A percentile compares a stretch with the other conserved stretches of the same genome.
These are phyloP conservation scores for Cucurbita argyrosperma DNA, from an alignment of 306 rosid genomes.

Conservation along the genomic window DNA sequence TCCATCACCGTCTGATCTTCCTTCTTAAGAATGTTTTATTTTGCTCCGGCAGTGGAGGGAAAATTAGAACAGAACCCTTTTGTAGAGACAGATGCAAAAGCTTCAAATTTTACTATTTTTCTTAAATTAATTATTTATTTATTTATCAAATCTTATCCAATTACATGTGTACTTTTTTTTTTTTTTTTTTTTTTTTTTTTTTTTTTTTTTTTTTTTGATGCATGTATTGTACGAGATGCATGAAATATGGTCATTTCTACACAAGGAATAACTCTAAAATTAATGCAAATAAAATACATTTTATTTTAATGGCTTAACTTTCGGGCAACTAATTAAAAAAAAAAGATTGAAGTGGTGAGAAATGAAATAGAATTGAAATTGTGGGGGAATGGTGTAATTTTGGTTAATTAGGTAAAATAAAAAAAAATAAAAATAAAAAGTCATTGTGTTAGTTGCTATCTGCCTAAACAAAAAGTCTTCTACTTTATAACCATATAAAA, in stretches of 20 bases:
- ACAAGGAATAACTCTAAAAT: background rate
- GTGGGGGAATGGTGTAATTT: background rate
- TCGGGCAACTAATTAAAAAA: too few relatives aligned
- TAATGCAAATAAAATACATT: background rate
- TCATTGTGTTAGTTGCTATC: slow-evolving; percentile 7
- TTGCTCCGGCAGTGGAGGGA: background rate
- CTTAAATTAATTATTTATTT: too few relatives aligned
- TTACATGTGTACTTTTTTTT: too few relatives aligned
- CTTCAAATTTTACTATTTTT: background rate
- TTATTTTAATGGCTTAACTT: background rate
- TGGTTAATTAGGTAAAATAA: background rate
- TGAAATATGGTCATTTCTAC: too few relatives aligned
- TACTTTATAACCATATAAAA: background rate
- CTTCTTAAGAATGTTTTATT: too few relatives aligned
- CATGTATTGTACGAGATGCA: too few relatives aligned
- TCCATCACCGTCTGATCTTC: slow-evolving; percentile 12
- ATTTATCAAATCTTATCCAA: background rate
- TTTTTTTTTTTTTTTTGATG: too few relatives aligned
- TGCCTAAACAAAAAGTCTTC: slow-evolving; percentile 10
- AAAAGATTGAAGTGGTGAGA: background rate
- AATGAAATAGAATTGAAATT: background rate
- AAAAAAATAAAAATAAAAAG: background rate
- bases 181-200: too few relatives aligned
- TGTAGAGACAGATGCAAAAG: background rate
- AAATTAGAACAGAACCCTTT: background rate